These are phyloP conservation scores for Elongisporangium undulatum DNA, from an alignment of 352 stramenopile genomes.

Conservation along the genomic window DNA sequence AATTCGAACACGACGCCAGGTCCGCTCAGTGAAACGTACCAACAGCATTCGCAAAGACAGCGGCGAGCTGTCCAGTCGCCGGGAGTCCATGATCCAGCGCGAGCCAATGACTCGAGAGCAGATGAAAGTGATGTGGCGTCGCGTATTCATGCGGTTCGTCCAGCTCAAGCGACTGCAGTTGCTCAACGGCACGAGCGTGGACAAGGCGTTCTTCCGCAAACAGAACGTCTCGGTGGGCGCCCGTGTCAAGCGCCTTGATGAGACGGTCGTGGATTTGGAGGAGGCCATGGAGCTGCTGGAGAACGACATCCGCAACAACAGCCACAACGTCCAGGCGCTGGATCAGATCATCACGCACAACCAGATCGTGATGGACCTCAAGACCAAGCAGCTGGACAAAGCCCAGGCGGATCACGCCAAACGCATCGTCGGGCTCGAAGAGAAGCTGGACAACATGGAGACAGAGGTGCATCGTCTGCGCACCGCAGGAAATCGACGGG, in stretches of 20 bases:
- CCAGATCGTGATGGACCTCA: conserved; percentile 28
- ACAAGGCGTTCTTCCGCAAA: conserved; percentile 49
- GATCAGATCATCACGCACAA: conserved; percentile 30
- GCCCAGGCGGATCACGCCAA: conserved; percentile 33
- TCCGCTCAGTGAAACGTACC: conserved; percentile 20
- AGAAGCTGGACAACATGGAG: conserved; percentile 52
- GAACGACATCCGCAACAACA: conserved; percentile 27
- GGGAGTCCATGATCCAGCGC: conserved; percentile 3
- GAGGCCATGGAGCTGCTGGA: conserved; percentile 49
- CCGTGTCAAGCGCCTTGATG: conserved; percentile 54
- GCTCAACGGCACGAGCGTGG: conserved; percentile 41
- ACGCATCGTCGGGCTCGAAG: conserved; percentile 42
- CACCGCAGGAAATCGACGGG: conserved; percentile 22
- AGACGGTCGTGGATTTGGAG: conserved; percentile 40
- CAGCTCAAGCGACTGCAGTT: conserved; percentile 50
- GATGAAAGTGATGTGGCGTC: conserved; percentile 38
- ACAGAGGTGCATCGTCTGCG: conserved; percentile 49
- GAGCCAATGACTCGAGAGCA: conserved; percentile 27
- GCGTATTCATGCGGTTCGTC: conserved; percentile 46
- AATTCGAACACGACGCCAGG: conserved; percentile 27
- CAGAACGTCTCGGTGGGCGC: conserved; percentile 63
- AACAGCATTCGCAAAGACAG: conserved; percentile 19
- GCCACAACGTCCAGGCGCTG: conserved; percentile 29
- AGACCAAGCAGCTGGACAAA: conserved; percentile 35
- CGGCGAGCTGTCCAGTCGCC: conserved; percentile 5